Base-by-base conservation (phyloP, 2,329 filamentous ascomycete species). In the Stylonectria norvegica region DNA sequence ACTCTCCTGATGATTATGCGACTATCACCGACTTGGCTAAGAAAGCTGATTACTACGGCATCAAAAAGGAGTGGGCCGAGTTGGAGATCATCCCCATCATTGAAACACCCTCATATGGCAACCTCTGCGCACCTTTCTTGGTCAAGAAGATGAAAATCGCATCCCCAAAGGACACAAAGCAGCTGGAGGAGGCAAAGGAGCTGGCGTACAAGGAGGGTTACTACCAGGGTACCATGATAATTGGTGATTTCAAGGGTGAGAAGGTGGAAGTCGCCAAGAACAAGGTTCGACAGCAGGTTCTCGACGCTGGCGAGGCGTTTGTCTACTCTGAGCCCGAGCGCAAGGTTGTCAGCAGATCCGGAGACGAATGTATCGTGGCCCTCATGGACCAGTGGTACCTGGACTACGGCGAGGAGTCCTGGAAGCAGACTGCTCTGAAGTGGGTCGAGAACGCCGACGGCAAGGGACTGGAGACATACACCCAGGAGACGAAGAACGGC, bases 321-420 rank as follows among this genome's bases (percentile, higher is more conserved):
- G 81, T 83, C 53, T 98, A 97, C 61, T 89, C 88, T 10, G 93
- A 98, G 65, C 93, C 93, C 3, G 90, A 96, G 65, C 85, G 86
- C 55, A 80, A 85, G 65, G 93, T 97, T 51, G 81, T 94, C 45
- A 91, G 85, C 60, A 79, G 93, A 65, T 94, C 87, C 54, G 88
- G 85, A 19, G 91, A 97, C 59, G 88, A 94, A 53, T 97, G 93
- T 62, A 89, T 95, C 43, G 91, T 93, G 44, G 86, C 89, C 20
- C 83, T 91, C 52, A 82, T 97, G 60, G 91, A 96, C 56, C 93
- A 98, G 68, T 98, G 93, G 90, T 98, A 95, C 69, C 73, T 98
- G 56, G 91, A 96, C 68, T 98, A 98, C 59, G 93, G 93, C 47
- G 86, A 90, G 67, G 87, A 88, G 30, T 77, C 83, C 35, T 97